Evolutionary conservation across 2,329 filamentous ascomycete species (phyloP), one percentile per base, ranked within the genome.

Genomic region (Talaromyces verruculosus): DNA sequence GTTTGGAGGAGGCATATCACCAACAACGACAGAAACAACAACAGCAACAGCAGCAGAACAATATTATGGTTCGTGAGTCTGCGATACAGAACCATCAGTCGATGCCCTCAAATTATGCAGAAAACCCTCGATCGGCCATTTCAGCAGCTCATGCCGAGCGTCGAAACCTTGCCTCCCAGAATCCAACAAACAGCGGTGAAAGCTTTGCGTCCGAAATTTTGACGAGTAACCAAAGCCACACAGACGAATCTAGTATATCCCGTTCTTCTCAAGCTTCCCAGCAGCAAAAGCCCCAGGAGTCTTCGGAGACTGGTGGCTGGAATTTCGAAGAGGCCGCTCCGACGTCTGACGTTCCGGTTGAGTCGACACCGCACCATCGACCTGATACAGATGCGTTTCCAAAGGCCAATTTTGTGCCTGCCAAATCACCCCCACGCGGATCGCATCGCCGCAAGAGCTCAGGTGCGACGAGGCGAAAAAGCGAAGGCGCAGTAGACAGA

Each of bases 381-480:
- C 93, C 92, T 1, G 94, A 97, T 74, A 95, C 89, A 0, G 94
- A 97, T 77, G 85, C 87, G 4, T 98, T 98, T 69, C 93, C 94
- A 0, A 89, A 87, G 55, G 91, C 93, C 51, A 92, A 87, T 67
- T 86, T 92, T 65, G 90, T 90, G 68, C 83, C 90, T 8, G 86
- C 91, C 39, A 96, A 95, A 75, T 96, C 93, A 1, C 92, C 93
- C 1, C 88, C 87, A 33, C 84, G 87, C 0, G 85, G 85, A 55
- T 88, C 89, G 3, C 90, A 95, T 72, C 84, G 93, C 71, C 86
- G 93, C 70, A 96, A 93, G 78, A 91, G 90, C 67, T 95, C 92
- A 17, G 88, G 91, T 76, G 88, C 89, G 28, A 88, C 89, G 25
- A 85, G 91, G 71, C 84, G 88, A 69, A 81, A 84, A 69, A 87